Base-by-base conservation (phyloP, 2,329 filamentous ascomycete species). In the Colletotrichum agaves region DNA sequence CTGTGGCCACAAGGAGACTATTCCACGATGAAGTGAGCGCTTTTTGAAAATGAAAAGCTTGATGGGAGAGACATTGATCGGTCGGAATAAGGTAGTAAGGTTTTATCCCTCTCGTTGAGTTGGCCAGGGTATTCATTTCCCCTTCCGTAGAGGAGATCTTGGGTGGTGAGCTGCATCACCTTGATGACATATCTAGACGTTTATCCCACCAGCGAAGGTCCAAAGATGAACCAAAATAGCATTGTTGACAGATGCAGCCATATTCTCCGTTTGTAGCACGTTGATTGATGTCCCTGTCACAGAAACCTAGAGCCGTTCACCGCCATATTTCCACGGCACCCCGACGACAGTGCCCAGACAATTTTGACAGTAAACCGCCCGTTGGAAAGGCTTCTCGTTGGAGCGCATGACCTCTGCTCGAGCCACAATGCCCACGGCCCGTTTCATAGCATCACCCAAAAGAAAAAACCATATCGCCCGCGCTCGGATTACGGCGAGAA, bases 291-390 rank as follows among this genome's bases (percentile, higher is more conserved):
- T 19, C 10, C 10, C 33, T 49, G 56, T 49, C 56, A 47, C 13
- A 5, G 15, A 4, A 23, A 52, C 35, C n/a, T 44, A 27, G 27
- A 2, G 6, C 13, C 15, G 11, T 17, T 27, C 15, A 31, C 46
- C 6, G 13, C 12, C 15, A 61, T 2, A 21, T 41, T 5, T 5
- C 13, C 21, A 27, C 37, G 4, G 23, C 23, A 17, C n/a, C 3
- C 15, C 23, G 10, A 11, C 52, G 35, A n/a, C 52, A 33, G 58
- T 61, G 58, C 13, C 44, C 31, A 52, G 58, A 15, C 6, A 50
- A 23, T 41, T 27, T n/a, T 52, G 58, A 50, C 58, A 52, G 58
- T 12, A 61, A 52, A 61, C 21, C n/a, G 46, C 33, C 58, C 35
- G n/a, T 61, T 41, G 35, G 11, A 39, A 15, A 15, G 21, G 23